These are phyloP conservation scores for Galerina sulciceps DNA, from an alignment of 768 basidiomycete genomes.

Conservation along the genomic window DNA sequence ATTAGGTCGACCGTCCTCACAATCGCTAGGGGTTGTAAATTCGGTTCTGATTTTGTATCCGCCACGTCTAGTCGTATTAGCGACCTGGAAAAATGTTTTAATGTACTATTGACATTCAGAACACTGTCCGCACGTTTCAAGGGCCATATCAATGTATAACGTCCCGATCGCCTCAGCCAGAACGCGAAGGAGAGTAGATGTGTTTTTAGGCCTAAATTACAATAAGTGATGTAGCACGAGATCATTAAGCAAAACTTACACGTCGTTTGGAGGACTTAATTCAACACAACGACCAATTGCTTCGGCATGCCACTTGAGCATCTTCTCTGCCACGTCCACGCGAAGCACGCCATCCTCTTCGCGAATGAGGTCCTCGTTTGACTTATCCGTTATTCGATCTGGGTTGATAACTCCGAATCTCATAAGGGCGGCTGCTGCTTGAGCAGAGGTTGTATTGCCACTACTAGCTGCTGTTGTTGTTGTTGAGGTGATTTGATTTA, in stretches of 20 bases:
- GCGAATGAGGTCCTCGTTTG: conserved; percentile 68
- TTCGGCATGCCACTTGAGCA: conserved; percentile 98
- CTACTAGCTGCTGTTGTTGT: conserved; percentile 67
- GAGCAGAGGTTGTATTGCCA: conserved; percentile 71
- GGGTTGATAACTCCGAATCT: conserved; percentile 84
- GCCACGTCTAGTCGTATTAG: conserved; percentile 70
- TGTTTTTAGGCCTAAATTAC: conserved; percentile 79
- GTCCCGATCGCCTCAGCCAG: conserved; percentile 85
- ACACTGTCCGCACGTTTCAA: conserved; percentile 78
- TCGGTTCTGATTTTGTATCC: conserved; percentile 84
- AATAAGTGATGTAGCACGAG: conserved; percentile 1
- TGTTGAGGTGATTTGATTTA: conserved; percentile 83
- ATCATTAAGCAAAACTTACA: conserved; percentile 57
- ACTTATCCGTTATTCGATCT: conserved; percentile 52
- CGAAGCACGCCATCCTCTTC: conserved; percentile 85
- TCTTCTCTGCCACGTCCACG: conserved; percentile 80
- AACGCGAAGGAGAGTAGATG: conserved; percentile 79
- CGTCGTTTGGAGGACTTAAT: conserved; percentile 78
- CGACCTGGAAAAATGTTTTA: conserved; percentile 50
- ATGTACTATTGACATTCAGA: neutral
- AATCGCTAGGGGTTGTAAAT: conserved; percentile 65
- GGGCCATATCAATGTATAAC: conserved; percentile 87
- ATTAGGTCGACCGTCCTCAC: conserved; percentile 82
- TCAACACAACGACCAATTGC: conserved; percentile 95
- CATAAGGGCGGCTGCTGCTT: conserved; percentile 87